These are phyloP conservation scores for Xylariaceae sp. DNA, from an alignment of 2,329 filamentous ascomycete species.

Conservation along the genomic window DNA sequence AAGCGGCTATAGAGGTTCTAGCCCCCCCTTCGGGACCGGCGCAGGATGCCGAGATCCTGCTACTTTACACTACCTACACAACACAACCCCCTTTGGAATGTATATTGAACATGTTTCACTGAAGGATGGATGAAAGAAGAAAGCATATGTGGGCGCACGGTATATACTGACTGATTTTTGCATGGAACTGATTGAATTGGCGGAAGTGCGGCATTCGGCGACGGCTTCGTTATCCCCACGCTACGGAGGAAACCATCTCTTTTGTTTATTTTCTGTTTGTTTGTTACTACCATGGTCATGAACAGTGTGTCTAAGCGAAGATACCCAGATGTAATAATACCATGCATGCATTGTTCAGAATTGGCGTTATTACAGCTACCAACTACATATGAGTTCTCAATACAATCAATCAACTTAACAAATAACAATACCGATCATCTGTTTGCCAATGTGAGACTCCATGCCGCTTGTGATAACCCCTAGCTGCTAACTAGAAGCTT, in stretches of 20 bases:
- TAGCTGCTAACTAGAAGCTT: no score
- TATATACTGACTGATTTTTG: conserved; percentile 7
- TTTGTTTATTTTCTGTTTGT: neutral
- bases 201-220: conserved; percentile 3
- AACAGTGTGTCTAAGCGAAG: conserved; percentile 9
- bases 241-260: no score
- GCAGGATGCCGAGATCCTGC: conserved; percentile 1
- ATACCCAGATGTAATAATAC: conserved; percentile 19
- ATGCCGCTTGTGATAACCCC: no score
- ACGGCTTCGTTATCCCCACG: neutral
- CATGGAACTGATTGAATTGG: conserved; percentile 6
- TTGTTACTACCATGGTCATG: neutral
- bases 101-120: conserved; percentile 12
- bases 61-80: no score
- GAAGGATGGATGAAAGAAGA: conserved; percentile 1
- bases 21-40: conserved; percentile 5
- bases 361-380: neutral
- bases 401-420: neutral
- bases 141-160: conserved; percentile 15
- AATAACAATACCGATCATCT: neutral
- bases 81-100: conserved; percentile 1
- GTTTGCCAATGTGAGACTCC: neutral
- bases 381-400: neutral
- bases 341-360: conserved; percentile 8
- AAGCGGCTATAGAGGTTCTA: conserved; percentile 18